Conservation (phyloP, 495 filamentous ascomycete genomes). For the Penicillium waksmanii region DNA sequence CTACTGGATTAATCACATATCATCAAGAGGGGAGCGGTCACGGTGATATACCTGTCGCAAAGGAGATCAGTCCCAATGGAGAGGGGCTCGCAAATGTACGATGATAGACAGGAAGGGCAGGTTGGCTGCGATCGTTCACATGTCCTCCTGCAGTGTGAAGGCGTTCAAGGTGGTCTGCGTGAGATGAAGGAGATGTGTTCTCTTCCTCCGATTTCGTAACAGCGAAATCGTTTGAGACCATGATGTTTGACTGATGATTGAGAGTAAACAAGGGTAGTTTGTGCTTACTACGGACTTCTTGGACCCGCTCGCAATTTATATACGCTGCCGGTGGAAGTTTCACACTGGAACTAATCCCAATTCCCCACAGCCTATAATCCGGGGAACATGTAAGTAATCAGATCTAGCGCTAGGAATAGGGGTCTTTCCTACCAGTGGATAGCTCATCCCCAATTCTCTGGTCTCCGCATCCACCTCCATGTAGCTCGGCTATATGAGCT, state of each 20-base stretch:
- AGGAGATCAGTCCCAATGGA: conserved; percentile 15
- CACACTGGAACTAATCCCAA: not conserved
- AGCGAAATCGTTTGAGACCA: conserved; percentile 9
- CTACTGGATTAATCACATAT: not conserved
- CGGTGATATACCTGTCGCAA: conserved; percentile 9
- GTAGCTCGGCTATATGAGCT: not conserved
- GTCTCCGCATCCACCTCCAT: not conserved
- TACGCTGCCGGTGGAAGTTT: not conserved
- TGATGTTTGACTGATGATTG: not conserved
- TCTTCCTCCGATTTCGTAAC: not conserved
- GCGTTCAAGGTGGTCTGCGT: conserved; percentile 10
- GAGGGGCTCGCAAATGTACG: conserved; percentile 15
- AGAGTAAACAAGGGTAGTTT: not conserved
- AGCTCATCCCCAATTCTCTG: not conserved
- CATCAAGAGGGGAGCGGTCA: not conserved
- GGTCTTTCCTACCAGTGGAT: not conserved
- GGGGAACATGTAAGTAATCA: not conserved
- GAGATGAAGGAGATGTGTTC: conserved; percentile 3
- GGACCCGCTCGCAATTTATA: not conserved
- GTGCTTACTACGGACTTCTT: not conserved
- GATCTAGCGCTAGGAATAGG: not conserved
- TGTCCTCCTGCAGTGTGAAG: conserved; percentile 13
- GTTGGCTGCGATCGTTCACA: conserved; percentile 7
- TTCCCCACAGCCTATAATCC: not conserved
- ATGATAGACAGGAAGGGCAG: conserved; percentile 14